phyloP scores from a whole-genome alignment of 768 basidiomycete genomes.

The Tulasnella sp. region DNA sequence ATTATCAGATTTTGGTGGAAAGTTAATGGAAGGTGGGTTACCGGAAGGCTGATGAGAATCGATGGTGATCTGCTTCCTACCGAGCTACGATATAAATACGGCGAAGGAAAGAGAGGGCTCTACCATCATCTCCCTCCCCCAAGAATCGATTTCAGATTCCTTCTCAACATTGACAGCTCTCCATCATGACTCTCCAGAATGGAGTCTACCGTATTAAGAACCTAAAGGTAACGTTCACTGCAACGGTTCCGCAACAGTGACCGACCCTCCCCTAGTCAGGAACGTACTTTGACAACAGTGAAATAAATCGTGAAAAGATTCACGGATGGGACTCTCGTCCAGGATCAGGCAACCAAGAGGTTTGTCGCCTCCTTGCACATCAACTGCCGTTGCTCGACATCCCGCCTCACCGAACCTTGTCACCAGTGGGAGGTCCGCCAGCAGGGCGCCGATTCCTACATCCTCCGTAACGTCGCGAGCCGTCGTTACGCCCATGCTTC shows the following conservation, averaged over 20 bases:
- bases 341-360: background rate
- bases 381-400: background rate
- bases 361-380: background rate
- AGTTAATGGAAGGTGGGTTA: too few relatives aligned
- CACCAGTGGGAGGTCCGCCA: background rate
- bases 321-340: conserved; percentile 14
- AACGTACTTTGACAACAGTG: conserved; percentile 3
- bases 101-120: too few relatives aligned
- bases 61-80: too few relatives aligned
- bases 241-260: background rate
- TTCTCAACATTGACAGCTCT: background rate
- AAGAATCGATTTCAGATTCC: background rate
- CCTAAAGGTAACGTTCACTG: background rate
- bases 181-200: background rate
- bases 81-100: too few relatives aligned
- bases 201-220: background rate
- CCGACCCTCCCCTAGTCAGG: background rate
- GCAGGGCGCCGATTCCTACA: background rate
- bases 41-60: too few relatives aligned
- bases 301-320: background rate
- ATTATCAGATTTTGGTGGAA: too few relatives aligned
- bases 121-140: background rate
- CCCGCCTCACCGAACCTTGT: background rate
- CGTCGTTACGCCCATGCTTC: background rate
- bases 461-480: background rate